Base-by-base conservation (phyloP, 2,329 filamentous ascomycete species). In the Phaeomoniella chlamydospora region DNA sequence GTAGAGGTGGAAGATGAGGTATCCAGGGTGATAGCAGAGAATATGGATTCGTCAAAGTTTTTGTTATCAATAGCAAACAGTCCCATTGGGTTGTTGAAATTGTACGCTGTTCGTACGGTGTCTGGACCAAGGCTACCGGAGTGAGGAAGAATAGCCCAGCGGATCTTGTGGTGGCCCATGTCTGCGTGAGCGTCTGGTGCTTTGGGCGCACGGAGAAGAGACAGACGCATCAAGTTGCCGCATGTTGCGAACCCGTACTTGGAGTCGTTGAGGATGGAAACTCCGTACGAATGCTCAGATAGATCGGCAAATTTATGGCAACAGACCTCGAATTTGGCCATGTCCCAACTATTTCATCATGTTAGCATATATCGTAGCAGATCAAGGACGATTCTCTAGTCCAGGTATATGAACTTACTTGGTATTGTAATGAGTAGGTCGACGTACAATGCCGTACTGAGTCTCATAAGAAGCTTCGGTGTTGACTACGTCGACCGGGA, bases 371-470 rank as follows among this genome's bases (percentile, higher is more conserved):
- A 34, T 4, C 18, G 11, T 6, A 9, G 19, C n/a, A 17, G 32
- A 41, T 59, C 39, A 59, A 6, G 22, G 22, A 26, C 22, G 22
- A n/a, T 26, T 26, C n/a, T 26, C 22, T 26, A 6, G n/a, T n/a
- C 15, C 11, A 11, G 18, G 34, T 29, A 10, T 18, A 3, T n/a
- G 10, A 9, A 53, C 54, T 46, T 71, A 75, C 63, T 67, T 80
- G 3, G 90, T 98, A 62, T 98, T 98, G 70, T 94, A 96, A 61
- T 98, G 90, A 0, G 90, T 98, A 2, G 90, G 88, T 18, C 90
- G 74, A 46, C 76, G 76, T 43, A 90, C 78, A 46, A 94, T 75
- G 47, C 88, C 88, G 51, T 84, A 96, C 50, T 94, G 87, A 5
- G 85, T 93, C 58, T 98, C 90, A 56, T 98, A 98, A 10, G 77